phyloP scores from a whole-genome alignment of 139 green algal genomes.

The Chlamydomonas sphaeroides region DNA sequence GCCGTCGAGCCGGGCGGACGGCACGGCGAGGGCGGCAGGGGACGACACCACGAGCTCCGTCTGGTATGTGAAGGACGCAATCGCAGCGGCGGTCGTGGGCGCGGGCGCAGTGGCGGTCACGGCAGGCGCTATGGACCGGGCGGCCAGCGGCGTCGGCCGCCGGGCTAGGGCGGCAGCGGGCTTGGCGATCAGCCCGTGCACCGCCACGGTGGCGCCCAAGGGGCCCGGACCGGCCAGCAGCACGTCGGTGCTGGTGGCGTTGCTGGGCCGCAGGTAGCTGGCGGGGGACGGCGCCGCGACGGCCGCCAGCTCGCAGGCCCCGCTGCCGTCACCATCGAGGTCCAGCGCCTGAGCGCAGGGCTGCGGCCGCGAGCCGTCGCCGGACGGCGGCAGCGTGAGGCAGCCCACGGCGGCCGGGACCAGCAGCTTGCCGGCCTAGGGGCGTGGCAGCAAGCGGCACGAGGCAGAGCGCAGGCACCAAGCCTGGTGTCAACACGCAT shows the following conservation, averaged over 20 bases:
- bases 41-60: neutral
- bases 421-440: conserved; percentile 1
- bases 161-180: too few relatives aligned
- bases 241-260: conserved; percentile 10
- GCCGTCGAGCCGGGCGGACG: too few relatives aligned
- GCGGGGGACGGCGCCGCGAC: neutral
- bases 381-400: conserved; percentile 2
- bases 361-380: neutral
- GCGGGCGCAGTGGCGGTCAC: neutral
- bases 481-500: too few relatives aligned
- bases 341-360: neutral
- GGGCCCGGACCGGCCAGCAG: neutral
- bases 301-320: neutral
- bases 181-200: conserved; percentile 39
- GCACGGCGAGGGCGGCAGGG: too few relatives aligned
- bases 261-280: too few relatives aligned
- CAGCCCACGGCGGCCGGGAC: conserved; percentile 12
- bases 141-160: neutral
- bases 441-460: too few relatives aligned
- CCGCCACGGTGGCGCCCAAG: neutral
- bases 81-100: neutral
- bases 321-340: too few relatives aligned
- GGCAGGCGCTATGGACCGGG: neutral
- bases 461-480: too few relatives aligned
- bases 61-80: neutral